Conservation (phyloP, 768 basidiomycete species). For the Rhodotorula diobovata region DNA sequence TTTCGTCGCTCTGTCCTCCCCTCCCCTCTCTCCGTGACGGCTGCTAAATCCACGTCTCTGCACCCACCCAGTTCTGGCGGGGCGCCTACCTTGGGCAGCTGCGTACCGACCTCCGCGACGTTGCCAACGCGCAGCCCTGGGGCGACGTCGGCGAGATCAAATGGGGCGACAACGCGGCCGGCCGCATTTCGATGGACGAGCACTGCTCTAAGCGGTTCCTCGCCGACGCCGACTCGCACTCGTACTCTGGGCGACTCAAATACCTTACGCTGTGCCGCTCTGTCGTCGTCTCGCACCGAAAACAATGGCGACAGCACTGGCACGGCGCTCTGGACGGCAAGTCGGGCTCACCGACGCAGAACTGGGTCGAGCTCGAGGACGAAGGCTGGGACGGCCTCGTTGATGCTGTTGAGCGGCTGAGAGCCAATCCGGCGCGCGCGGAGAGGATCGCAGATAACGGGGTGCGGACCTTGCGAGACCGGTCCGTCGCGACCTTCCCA, state of each 20-base stretch:
- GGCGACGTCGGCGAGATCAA: slow-evolving; percentile 6
- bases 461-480: background rate
- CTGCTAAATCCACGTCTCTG: too few species aligned
- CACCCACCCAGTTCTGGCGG: slow-evolving; percentile 1
- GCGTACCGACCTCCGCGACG: background rate
- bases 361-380: background rate
- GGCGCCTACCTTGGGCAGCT: background rate
- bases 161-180: background rate
- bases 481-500: background rate
- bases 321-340: slow-evolving; percentile 1
- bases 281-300: background rate
- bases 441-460: background rate
- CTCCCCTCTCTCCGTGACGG: background rate
- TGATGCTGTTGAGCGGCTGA: background rate
- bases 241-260: background rate
- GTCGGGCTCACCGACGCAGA: background rate
- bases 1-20: too few species aligned
- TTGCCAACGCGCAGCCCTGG: background rate
- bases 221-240: background rate
- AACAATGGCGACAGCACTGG: background rate
- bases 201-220: background rate
- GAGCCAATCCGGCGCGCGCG: background rate
- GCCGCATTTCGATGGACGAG: background rate
- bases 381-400: background rate
- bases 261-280: background rate